Percentiles rank a stretch among this genome's conserved stretches.
Evolutionary conservation across 2,329 filamentous ascomycete species (phyloP).

Genomic region (Lecanosticta acicola): DNA sequence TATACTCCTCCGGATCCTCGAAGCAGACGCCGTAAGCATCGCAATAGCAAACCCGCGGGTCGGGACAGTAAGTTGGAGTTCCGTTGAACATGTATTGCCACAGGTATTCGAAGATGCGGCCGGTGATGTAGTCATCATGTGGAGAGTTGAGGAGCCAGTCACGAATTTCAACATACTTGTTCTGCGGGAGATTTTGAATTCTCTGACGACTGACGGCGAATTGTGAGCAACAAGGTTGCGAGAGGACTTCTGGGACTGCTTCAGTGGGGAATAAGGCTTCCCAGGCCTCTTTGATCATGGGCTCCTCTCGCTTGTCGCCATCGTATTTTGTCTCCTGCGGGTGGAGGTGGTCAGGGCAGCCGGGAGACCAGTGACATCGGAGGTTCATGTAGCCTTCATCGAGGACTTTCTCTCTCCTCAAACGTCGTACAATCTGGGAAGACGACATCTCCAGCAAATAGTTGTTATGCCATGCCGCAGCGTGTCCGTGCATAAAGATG

Average conservation of each 20-base stretch:
- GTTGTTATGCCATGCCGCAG: slow-evolving; percentile 55
- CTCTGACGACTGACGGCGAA: slow-evolving; percentile 56
- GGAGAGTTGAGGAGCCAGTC: slow-evolving; percentile 55
- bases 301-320: slow-evolving; percentile 40
- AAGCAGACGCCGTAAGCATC: slow-evolving; percentile 60
- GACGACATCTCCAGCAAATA: slow-evolving; percentile 43
- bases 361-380: slow-evolving; percentile 50
- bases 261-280: slow-evolving; percentile 43
- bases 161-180: slow-evolving; percentile 53
- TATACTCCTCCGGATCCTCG: slow-evolving; percentile 45
- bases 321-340: slow-evolving; percentile 37
- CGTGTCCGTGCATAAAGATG: slow-evolving; percentile 59
- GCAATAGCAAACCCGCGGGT: slow-evolving; percentile 56
- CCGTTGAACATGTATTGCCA: slow-evolving; percentile 60
- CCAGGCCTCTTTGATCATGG: slow-evolving; percentile 42
- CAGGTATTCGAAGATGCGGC: slow-evolving; percentile 58
- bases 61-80: slow-evolving; percentile 44
- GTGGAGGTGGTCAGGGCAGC: slow-evolving; percentile 52
- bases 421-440: slow-evolving; percentile 40
- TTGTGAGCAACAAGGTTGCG: slow-evolving; percentile 59
- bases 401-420: slow-evolving; percentile 43
- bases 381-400: slow-evolving; percentile 50
- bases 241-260: slow-evolving; percentile 46
- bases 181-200: slow-evolving; percentile 48
- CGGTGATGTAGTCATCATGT: slow-evolving; percentile 51